Base-by-base conservation (phyloP, 2,329 filamentous ascomycete genomes). In the Helotiales sp. region DNA sequence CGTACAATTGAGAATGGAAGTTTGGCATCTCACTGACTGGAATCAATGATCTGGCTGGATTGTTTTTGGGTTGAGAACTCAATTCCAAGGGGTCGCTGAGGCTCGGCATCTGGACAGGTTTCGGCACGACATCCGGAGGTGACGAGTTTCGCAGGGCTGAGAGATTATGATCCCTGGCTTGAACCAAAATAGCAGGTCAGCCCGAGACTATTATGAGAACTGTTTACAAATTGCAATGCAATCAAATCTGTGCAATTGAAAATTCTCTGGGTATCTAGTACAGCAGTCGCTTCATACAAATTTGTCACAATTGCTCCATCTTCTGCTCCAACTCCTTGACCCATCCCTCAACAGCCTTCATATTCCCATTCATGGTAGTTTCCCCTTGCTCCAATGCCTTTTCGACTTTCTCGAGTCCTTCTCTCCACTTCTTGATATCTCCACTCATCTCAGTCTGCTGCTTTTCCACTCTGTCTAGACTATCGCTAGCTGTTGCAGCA, bases 341-440 rank as follows among this genome's bases (percentile, higher is more conserved):
- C 93, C 94, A 97, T 47, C 87, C 88, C 72, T 95, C 91, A 69
- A 98, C 90, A n/a, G 91, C 86, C 74, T 91, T 89, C 79, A 94
- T 89, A 79, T 99, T 99, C 60, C 85, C 87, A 71, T 87, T 87
- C 82, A 96, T 91, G 3, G 88, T 85, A 30, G 82, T 82, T 76
- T 92, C 90, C 3, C 91, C 89, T 67, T 91, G 86, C 69, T 84
- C 84, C 75, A 98, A 88, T 28, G 91, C 89, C 64, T 83, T 82
- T 79, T 97, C 94, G 22, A 97, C 87, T 76, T 90, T 92, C 69
- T 89, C 87, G 17, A 98, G 79, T 0, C 93, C 93, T 65, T 92
- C 90, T 69, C 89, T 87, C 96, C 96, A 98, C 77, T 91, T 89
- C 79, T 89, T 89, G 66, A 99, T 89, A 78, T 98, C 96, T 5